Evolutionary conservation across 345 rosid species (phyloP), one percentile per base, ranked within the genome.

Genomic region (Lepidium aucheri): DNA sequence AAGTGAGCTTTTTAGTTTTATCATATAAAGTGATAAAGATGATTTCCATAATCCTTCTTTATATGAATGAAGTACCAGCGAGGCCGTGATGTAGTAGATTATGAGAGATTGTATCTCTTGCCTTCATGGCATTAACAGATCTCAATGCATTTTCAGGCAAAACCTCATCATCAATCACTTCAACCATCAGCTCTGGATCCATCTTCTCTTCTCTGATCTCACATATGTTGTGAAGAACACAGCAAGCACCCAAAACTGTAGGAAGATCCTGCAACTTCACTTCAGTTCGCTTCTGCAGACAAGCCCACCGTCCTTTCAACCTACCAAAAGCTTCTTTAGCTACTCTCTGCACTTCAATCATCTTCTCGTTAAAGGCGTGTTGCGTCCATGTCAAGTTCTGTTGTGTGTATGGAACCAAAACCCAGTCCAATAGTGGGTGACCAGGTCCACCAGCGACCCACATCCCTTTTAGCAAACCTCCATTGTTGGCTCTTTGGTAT

Each of bases 381-480:
- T 86, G 92, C 24, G 92, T 79, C 96, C 96, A 89, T 0, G 96
- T 89, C 77, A 89, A 69, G 77, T 86, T 65, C 22, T 84, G 90
- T 14, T 89, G 96, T 1, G 81, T 73, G 34, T 89, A 89, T 3
- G 96, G 96, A 51, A 89, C 96, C 76, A 89, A 60, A 24, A 89
- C 82, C 96, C 96, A 89, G 57, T 89, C 96, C 78, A 86, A 56
- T 3, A 89, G 55, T 5, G 96, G 96, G 24, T 81, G 82, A 4
- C 90, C 96, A 0, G 77, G 72, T 53, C 80, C 84, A 59, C 96
- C 96, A 18, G 83, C 90, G 12, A 89, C 79, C 92, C 96, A 89
- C 49, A 78, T 46, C 9, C 83, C 92, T 11, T 80, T 84, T 24
- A 89, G 53, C 30, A 80, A 74, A 46, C 73, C 77, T 7, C 92